Base-by-base conservation (phyloP, 805 yeast species). In the Candida vartiovaarae region DNA sequence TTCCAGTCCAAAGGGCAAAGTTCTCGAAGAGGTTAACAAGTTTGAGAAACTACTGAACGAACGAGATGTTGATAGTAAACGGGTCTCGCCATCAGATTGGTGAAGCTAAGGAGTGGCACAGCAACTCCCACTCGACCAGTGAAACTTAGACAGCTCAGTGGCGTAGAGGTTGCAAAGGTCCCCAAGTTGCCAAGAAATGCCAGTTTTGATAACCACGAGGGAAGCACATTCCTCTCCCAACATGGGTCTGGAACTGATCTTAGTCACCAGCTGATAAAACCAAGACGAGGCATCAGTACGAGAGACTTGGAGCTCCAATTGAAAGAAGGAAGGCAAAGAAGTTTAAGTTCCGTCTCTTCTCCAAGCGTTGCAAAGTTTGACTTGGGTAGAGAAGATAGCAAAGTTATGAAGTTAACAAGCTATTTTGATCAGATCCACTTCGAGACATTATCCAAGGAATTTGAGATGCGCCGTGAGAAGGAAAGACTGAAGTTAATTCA, bases 381-480 rank as follows among this genome's bases (percentile, higher is more conserved):
- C 6, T 48, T 49, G 7, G 42, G 37, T 5, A 56, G 50, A 24
- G 54, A 57, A 10, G 64, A 57, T 40, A 54, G 71, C 6, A 76
- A 73, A 46, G 95, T 85, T 1, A 73, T 78, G 44, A 78, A 81
- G 48, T 58, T 85, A 42, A 83, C 90, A 0, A 76, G 66, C 46
- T 80, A 76, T 57, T 80, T 80, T 65, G 84, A 84, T 59, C 79
- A 80, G 44, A 76, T 83, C 63, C 91, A 86, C 54, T 78, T 86
- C 50, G 93, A 84, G 53, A 84, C 84, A 44, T 66, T 86, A 8
- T 85, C 96, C 0, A 72, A 73, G 53, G 97, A 93, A 59, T 90
- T 91, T 59, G 95, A 86, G 57, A 72, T 79, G 51, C 95, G 90
- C 56, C 77, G 98, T 56, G 95, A 87, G 50, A 65, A 71, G 37